Base-by-base conservation (phyloP, 2,329 filamentous ascomycete species). In the Sordariomycetes sp. region DNA sequence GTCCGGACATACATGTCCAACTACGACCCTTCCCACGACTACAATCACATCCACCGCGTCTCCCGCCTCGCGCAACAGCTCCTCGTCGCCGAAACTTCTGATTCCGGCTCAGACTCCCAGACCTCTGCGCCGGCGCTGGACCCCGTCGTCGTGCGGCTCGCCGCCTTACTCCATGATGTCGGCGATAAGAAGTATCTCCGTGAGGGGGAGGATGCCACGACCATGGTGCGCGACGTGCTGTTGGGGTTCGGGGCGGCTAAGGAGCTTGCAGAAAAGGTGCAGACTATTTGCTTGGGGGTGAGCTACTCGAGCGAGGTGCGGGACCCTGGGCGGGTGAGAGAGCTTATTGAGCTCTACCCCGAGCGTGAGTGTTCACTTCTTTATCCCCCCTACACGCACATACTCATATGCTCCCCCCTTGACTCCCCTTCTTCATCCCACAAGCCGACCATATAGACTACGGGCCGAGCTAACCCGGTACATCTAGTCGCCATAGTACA, bases 21-120 rank as follows among this genome's bases (percentile, higher is more conserved):
- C 61, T 89, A 89, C 71, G 91, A 96, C 71, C 83, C 83, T 55
- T 95, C 89, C 1, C 91, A 96, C 74, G 89, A 95, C 73, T 95
- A 89, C 74, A 75, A 81, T 58, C 91, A 96, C 69, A 88, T 96
- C 65, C 75, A 83, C 61, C 86, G 91, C 56, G 90, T 96, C 24
- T 73, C 90, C 24, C 77, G 79, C n/a, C 80, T 94, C 39, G 81
- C 90, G 7, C 81, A 81, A 52, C 73, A 79, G 62, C 86, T 90
- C 61, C 76, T 87, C 59, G 65, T 74, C 54, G 68, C 70, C 48
- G 79, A 84, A 56, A 24, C 60, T 22, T 50, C 53, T 5, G n/a
- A 8, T 8, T 32, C 28, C 28, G 28, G 8, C 28, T 8, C 28
- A 3, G 28, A 32, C 28, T 63, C 28, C 28, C 28, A 32, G 28